Evolutionary conservation across 306 rosid genomes (phyloP).

Genomic region (Lagenaria siceraria): DNA sequence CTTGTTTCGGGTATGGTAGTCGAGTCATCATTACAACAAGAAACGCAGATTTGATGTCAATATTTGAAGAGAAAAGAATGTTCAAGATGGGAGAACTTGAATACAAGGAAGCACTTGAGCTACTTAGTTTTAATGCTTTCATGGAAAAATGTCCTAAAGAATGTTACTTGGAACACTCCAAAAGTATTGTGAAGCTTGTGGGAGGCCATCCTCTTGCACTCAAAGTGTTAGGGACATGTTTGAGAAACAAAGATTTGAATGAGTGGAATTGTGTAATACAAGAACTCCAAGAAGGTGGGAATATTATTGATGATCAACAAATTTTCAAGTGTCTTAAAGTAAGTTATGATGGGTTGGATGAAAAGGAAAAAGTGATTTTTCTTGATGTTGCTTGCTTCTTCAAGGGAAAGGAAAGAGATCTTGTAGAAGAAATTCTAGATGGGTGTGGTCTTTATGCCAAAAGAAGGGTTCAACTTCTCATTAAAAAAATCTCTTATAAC

Average conservation of each 20-base stretch:
- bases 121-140: conserved; percentile 7
- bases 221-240: neutral
- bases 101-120: neutral
- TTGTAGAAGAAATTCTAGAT: conserved; percentile 9
- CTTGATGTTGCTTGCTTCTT: conserved; percentile 25
- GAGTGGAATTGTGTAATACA: conserved; percentile 4
- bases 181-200: neutral
- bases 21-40: conserved; percentile 14
- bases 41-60: neutral
- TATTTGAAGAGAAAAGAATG: neutral
- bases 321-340: conserved; percentile 6
- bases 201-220: conserved; percentile 11
- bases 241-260: neutral
- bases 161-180: neutral
- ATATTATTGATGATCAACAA: neutral
- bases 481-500: conserved; percentile 28
- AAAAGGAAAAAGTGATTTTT: conserved; percentile 11
- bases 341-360: conserved; percentile 13
- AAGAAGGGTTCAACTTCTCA: conserved; percentile 18
- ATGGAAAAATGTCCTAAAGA: neutral
- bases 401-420: conserved; percentile 12
- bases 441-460: conserved; percentile 1
- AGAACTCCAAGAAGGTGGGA: neutral
- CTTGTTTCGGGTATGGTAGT: conserved; percentile 10
- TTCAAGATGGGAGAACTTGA: neutral